phyloP scores from a whole-genome alignment of 2,329 filamentous ascomycete species.

The Xylariaceae sp. region DNA sequence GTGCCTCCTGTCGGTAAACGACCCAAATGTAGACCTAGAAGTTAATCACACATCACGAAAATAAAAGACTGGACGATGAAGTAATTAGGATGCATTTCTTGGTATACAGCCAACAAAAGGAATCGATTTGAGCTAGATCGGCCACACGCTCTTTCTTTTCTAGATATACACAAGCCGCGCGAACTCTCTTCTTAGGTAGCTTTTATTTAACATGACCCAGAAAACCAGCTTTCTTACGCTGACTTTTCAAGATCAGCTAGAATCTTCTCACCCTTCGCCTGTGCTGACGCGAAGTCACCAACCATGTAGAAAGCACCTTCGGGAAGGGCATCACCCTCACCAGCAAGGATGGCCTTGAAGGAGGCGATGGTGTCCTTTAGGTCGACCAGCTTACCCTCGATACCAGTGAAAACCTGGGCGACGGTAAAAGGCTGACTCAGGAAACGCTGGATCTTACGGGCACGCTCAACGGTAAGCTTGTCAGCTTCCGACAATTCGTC shows the following conservation, averaged over 20 bases:
- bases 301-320: constrained; percentile 98
- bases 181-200: constrained; percentile 29
- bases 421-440: constrained; percentile 98
- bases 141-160: constrained; percentile 43
- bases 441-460: constrained; percentile 99
- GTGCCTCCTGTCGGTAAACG: too few species aligned
- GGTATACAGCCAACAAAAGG: constrained; percentile 58
- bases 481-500: constrained; percentile 98
- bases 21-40: too few species aligned
- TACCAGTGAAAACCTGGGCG: constrained; percentile 76
- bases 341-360: constrained; percentile 94
- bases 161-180: constrained; percentile 52
- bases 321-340: constrained; percentile 92
- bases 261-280: constrained; percentile 99
- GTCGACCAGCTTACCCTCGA: constrained; percentile 95
- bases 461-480: constrained; percentile 99
- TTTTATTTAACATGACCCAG: constrained; percentile 31
- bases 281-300: constrained; percentile 87
- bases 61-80: background rate
- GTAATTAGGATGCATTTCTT: constrained; percentile 38
- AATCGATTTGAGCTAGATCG: constrained; percentile 51
- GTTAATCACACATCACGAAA: background rate
- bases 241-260: constrained; percentile 79
- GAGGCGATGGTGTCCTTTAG: constrained; percentile 96
- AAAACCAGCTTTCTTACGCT: constrained; percentile 36